Percentiles rank a stretch among this genome's conserved stretches.
phyloP scores from a whole-genome alignment of 805 yeast genomes.

The Metschnikowia kunwiensis region DNA sequence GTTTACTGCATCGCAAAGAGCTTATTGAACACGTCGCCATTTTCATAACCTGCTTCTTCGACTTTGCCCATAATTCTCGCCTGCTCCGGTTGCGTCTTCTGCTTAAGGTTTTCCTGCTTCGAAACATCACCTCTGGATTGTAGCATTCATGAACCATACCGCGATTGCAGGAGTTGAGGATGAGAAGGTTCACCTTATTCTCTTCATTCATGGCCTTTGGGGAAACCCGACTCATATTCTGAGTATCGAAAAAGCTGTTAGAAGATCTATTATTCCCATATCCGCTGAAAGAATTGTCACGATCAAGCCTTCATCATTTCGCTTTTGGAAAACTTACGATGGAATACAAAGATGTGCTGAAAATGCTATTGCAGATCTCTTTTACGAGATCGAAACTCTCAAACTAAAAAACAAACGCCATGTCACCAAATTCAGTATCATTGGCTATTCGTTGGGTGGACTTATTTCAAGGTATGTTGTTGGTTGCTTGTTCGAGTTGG shows the following conservation, averaged over 20 bases:
- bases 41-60: too few relatives aligned
- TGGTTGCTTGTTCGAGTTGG: slow-evolving; percentile 59
- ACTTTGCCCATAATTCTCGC: too few relatives aligned
- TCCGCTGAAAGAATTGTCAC: slow-evolving; percentile 31
- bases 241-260: slow-evolving; percentile 52
- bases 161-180: slow-evolving; percentile 1
- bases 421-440: slow-evolving; percentile 67
- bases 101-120: too few relatives aligned
- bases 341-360: slow-evolving; percentile 37
- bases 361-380: slow-evolving; percentile 34
- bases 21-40: too few relatives aligned
- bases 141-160: too few relatives aligned
- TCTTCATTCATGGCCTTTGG: slow-evolving; percentile 57
- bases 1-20: too few relatives aligned
- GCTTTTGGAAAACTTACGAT: slow-evolving; percentile 45
- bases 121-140: too few relatives aligned
- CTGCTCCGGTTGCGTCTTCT: too few relatives aligned
- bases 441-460: slow-evolving; percentile 92
- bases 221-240: slow-evolving; percentile 68
- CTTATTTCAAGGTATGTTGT: slow-evolving; percentile 75
- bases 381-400: slow-evolving; percentile 40
- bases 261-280: slow-evolving; percentile 24
- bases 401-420: slow-evolving; percentile 25
- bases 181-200: slow-evolving; percentile 35
- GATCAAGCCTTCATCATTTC: slow-evolving; percentile 37